Evolutionary conservation across 2,329 filamentous ascomycete genomes (phyloP), one percentile per base, ranked within the genome.

Genomic region (Botryosphaeria dothidea): DNA sequence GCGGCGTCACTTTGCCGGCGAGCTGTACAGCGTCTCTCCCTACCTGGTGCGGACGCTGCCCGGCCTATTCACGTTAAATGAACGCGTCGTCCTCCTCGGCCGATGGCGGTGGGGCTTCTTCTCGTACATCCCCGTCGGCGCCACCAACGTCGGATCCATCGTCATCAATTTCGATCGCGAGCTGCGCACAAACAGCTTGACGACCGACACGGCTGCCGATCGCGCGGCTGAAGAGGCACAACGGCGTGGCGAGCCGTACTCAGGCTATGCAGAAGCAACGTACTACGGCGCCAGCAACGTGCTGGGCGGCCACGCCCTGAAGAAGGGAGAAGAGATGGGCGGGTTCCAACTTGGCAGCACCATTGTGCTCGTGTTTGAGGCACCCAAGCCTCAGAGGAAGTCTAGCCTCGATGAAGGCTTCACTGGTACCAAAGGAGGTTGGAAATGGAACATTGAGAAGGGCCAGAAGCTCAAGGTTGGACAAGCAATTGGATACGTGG

Each of bases 101-200:
- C 87, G 93, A 66, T 99, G 95, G 95, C 90, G 93, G 64, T 96
- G 92, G 86, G 95, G 95, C 19, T 98, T 99, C 85, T 99, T 99
- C 83, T 91, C 90, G 69, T 97, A 93, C 80, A 94, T 92, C 0
- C 93, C 96, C 15, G 95, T 99, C 36, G 95, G 95, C 68, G 95
- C 95, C 7, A 99, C 95, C 23, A 99, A 99, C 72, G 95, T 99
- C 49, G 95, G 95, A 64, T 96, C 92, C 66, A 98, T 99, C 80
- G 91, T 92, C 75, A 87, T 99, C 82, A 97, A 99, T 81, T 99
- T 99, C 77, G 96, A 99, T 79, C 85, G 89, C 66, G 95, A 99
- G 79, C 83, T 99, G 67, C 90, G 94, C 68, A 96, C 96, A 60
- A 99, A 99, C 80, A 93, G 89, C 70, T 83, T 99, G 61, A 89